Base-by-base conservation (phyloP, 805 yeast genomes). In the Zygotorulaspora florentina region DNA sequence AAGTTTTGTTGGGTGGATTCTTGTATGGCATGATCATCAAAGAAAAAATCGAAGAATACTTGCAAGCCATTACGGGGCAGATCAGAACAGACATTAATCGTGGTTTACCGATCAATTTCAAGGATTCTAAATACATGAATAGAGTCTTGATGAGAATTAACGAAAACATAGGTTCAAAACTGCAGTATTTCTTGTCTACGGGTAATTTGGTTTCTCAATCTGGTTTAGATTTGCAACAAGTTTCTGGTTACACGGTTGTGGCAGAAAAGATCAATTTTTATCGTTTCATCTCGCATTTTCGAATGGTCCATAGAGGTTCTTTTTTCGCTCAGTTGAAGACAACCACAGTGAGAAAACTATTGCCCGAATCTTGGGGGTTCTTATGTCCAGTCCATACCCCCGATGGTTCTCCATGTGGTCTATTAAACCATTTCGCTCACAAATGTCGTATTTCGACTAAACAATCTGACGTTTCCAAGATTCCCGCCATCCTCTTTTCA, bases 301-400 rank as follows among this genome's bases (percentile, higher is more conserved):
- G 99, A 71, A 93, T 93, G 99, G 98, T 93, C 43, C 99, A 93
- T 70, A 85, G 99, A 80, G 99, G 99, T 69, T 88, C 98, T 54
- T 93, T 93, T 82, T 93, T 93, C 67, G 97, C 99, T 37, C 96
- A 91, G 68, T 77, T 93, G 71, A 93, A 93, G 66, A 93, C 99
- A 35, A 93, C 99, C 18, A 85, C 98, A 1, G 99, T 93, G 40
- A 82, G 99, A 74, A 93, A 93, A 67, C 74, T 93, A 59, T 76
- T 93, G 47, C 99, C 99, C 1, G 99, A 93, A 68, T 87, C 96
- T 1, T 93, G 99, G 99, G 99, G 99, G 2, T 93, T 93, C 78
- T 71, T 93, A 58, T 93, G 99, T 71, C 99, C 99, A 10, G 99
- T 93, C 18, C 99, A 93, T 68, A 93, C 99, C 11, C 99, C 99